Evolutionary conservation across 2,329 filamentous ascomycete genomes (phyloP), one percentile per base, ranked within the genome.

Genomic region (Alternaria dauci): DNA sequence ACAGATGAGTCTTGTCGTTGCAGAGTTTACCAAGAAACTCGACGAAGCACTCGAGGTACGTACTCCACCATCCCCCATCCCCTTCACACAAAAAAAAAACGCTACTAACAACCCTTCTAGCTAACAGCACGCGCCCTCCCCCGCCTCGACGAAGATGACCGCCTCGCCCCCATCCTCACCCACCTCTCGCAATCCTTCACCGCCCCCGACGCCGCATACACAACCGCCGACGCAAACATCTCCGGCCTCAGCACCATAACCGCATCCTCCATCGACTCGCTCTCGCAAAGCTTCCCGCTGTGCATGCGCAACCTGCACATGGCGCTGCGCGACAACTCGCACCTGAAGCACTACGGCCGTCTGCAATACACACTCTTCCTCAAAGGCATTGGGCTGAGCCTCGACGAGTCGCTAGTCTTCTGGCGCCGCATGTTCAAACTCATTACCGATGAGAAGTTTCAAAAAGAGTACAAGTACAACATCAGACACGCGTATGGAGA

Each of bases 381-480:
- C 59, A 99, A 99, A 80, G 95, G 95, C 42, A 93, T 98, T 60
- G 95, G 95, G 0, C 83, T 99, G 28, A 93, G 87, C 65, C 83
- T 99, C n/a, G 93, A 97, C 73, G 94, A 99, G 79, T 93, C 89
- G 70, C 86, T 99, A 25, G 71, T 93, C 12, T 99, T 99, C 83
- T 99, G 95, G 95, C 89, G 95, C 11, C 86, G 88, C 63, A 84
- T 86, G 28, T 98, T 99, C 86, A 89, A 88, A 76, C 91, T 93
- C 68, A 88, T 96, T 66, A 94, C 92, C 0, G 95, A 98, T 73
- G 94, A 98, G 72, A 90, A 90, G 36, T 99, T 98, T 85, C 96
- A 96, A 80, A 98, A 97, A 76, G 93, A 97, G 76, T 98, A 99
- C 81, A 87, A 91, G 44, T 99, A 99, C 85, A 98, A 99, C 77